Percentiles rank a stretch among this genome's conserved stretches.
Conservation (phyloP, 1,284 basidiomycete species). For the Ustilago cynodontis region DNA sequence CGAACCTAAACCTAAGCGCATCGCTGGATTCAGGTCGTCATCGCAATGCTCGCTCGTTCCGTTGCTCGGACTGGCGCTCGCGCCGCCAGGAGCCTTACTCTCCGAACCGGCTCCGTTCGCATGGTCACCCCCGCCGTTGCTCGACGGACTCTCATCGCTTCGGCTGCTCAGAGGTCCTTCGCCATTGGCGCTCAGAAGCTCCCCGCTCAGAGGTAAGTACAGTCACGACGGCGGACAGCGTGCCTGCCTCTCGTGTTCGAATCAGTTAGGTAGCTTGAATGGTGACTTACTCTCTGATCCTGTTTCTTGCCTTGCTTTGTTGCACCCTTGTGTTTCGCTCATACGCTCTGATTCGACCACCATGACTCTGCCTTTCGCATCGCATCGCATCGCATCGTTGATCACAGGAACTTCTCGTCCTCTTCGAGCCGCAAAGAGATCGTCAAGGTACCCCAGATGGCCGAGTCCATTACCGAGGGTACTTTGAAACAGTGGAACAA, state of each 20-base stretch:
- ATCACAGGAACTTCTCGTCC: slow-evolving; percentile 48
- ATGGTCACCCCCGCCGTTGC: slow-evolving; percentile 47
- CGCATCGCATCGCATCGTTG: background rate
- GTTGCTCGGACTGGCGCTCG: slow-evolving; percentile 45
- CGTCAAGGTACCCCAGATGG: slow-evolving; percentile 98
- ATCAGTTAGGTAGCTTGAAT: no score
- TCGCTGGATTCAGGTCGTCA: background rate
- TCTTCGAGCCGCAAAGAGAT: slow-evolving; percentile 73
- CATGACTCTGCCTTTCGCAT: background rate
- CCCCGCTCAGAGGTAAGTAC: slow-evolving; percentile 40
- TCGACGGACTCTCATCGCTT: slow-evolving; percentile 47
- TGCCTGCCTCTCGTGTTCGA: no score
- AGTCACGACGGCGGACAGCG: background rate
- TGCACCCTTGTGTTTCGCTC: background rate
- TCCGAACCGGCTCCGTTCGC: slow-evolving; percentile 44
- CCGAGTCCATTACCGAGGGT: slow-evolving; percentile 97
- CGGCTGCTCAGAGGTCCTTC: slow-evolving; percentile 28
- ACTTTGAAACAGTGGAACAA: slow-evolving; percentile 96
- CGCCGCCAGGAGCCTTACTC: slow-evolving; percentile 39
- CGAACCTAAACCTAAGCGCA: background rate
- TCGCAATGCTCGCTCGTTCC: slow-evolving; percentile 42
- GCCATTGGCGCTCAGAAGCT: slow-evolving; percentile 35
- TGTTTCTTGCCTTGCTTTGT: background rate
- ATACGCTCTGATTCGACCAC: background rate
- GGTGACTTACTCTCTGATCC: background rate